Evolutionary conservation across 2,329 filamentous ascomycete species (phyloP).

Genomic region (Hypoxylon sp.): DNA sequence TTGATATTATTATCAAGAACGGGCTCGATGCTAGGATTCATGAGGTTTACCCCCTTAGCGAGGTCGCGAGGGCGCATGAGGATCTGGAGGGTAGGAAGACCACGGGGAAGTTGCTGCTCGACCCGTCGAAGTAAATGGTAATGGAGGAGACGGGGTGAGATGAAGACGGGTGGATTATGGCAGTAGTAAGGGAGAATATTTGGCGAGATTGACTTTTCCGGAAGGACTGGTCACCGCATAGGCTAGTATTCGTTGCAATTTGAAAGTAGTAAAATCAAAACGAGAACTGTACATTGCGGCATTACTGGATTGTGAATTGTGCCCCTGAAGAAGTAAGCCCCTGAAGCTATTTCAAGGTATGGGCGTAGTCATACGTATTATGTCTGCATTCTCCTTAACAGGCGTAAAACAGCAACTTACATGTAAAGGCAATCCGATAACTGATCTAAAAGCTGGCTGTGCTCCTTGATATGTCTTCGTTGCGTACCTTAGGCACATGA

Average conservation of each 20-base stretch:
- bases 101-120: slow-evolving; percentile 83
- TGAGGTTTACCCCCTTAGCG: slow-evolving; percentile 80
- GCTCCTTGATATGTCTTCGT: neutral
- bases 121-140: slow-evolving; percentile 48
- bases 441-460: neutral
- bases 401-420: neutral
- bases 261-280: neutral
- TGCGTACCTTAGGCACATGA: neutral
- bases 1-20: slow-evolving; percentile 75
- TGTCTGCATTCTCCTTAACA: neutral
- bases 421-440: neutral
- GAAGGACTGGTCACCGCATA: neutral
- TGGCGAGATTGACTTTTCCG: neutral
- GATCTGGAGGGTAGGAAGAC: slow-evolving; percentile 88
- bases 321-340: neutral
- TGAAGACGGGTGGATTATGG: neutral
- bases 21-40: slow-evolving; percentile 81
- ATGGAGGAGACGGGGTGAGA: neutral
- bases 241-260: neutral
- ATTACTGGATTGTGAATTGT: neutral
- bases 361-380: neutral
- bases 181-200: neutral
- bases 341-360: neutral
- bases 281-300: neutral
- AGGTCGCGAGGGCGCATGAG: slow-evolving; percentile 78